Conservation (phyloP, 306 rosid genomes). For the Bauhinia variegata region DNA sequence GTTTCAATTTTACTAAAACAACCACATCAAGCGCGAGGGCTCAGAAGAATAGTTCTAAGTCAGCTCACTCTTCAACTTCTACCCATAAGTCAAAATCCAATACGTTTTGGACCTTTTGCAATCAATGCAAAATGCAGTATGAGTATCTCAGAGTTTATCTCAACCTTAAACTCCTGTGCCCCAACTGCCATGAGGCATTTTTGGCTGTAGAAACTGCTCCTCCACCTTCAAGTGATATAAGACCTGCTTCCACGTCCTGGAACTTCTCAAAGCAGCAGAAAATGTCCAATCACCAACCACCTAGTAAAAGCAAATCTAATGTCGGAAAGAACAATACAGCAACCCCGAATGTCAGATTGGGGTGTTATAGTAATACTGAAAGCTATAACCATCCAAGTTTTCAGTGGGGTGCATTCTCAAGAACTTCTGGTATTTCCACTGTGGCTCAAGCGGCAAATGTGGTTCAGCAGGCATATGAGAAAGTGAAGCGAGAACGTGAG, state of each 20-base stretch:
- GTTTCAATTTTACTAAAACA: conserved; percentile 57
- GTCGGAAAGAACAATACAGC: conserved; percentile 48
- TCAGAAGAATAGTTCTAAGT: conserved; percentile 56
- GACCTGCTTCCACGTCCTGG: conserved; percentile 60
- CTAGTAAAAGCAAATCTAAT: conserved; percentile 45
- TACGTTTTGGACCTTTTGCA: conserved; percentile 95
- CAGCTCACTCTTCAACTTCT: conserved; percentile 58
- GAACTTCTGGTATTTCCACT: conserved; percentile 62
- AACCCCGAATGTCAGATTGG: conserved; percentile 53
- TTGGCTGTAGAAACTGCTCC: conserved; percentile 82
- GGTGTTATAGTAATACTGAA: conserved; percentile 39
- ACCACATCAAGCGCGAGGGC: conserved; percentile 52
- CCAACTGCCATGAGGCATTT: conserved; percentile 85
- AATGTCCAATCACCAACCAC: conserved; percentile 40
- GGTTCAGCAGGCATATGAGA: conserved; percentile 90
- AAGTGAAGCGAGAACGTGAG: conserved; percentile 90
- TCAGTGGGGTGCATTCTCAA: conserved; percentile 83
- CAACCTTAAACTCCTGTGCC: conserved; percentile 89
- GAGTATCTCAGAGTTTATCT: conserved; percentile 90
- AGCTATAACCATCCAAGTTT: conserved; percentile 48
- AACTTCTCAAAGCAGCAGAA: conserved; percentile 53
- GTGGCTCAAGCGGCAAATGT: conserved; percentile 86
- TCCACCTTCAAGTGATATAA: conserved; percentile 70
- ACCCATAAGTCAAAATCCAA: conserved; percentile 54
- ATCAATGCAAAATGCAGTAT: conserved; percentile 88